Evolutionary conservation across 148 eudicot species (phyloP).

Genomic region (Amaranthus cruentus): DNA sequence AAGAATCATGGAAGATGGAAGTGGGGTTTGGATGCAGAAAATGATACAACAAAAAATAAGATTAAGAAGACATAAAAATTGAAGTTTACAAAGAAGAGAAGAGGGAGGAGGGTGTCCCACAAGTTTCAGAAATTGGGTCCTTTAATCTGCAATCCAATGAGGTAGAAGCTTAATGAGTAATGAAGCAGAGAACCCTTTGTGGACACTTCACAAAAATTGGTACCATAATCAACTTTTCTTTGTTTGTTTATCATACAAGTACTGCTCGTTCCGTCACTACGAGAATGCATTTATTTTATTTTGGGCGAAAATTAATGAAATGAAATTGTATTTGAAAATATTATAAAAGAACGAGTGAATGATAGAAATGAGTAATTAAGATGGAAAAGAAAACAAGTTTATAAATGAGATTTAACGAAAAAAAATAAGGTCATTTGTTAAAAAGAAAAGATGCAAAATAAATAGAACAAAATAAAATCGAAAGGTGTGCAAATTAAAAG

Average conservation of each 20-base stretch:
- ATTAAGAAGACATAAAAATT: conserved; percentile 10
- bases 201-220: conserved; percentile 9
- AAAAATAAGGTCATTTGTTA: too few relatives aligned
- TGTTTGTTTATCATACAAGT: background rate
- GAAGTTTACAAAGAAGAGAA: conserved; percentile 1
- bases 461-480: too few relatives aligned
- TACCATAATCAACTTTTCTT: background rate
- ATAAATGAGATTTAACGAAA: too few relatives aligned
- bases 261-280: too few relatives aligned
- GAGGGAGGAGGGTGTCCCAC: background rate
- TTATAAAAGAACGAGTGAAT: too few relatives aligned
- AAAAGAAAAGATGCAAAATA: too few relatives aligned
- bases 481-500: too few relatives aligned
- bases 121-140: background rate
- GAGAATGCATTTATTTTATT: too few relatives aligned
- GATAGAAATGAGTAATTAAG: too few relatives aligned
- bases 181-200: conserved; percentile 4
- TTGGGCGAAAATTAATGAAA: too few relatives aligned
- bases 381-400: too few relatives aligned
- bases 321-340: too few relatives aligned
- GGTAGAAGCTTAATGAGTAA: conserved; percentile 16
- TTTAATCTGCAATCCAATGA: conserved; percentile 21
- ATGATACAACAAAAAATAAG: conserved; percentile 13
- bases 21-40: background rate
- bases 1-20: background rate